A percentile compares a stretch with the other conserved stretches of the same genome.
Conservation (phyloP, 2,329 filamentous ascomycete species). For the Rutstroemia sp. region DNA sequence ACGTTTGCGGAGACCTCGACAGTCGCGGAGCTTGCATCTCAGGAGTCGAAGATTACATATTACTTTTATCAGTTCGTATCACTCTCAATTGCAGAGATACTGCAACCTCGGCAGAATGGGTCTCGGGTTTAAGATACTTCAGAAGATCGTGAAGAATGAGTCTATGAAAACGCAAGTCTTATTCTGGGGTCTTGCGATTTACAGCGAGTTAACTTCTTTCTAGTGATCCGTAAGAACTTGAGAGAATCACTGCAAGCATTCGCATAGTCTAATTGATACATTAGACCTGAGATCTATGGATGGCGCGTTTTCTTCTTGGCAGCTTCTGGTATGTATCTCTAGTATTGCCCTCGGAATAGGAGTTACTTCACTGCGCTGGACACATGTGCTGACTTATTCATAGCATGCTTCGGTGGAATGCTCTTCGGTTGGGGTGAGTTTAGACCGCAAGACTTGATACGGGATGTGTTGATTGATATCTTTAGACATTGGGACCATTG, state of each 20-base stretch:
- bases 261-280: background rate
- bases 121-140: background rate
- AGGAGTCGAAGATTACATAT: too few relatives aligned
- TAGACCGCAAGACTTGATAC: background rate
- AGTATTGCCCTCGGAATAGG: too few relatives aligned
- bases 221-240: slow-evolving; percentile 5
- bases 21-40: too few relatives aligned
- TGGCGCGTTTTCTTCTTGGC: slow-evolving; percentile 60
- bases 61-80: too few relatives aligned
- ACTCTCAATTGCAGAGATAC: too few relatives aligned
- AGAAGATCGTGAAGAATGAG: slow-evolving; percentile 46
- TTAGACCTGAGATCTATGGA: slow-evolving; percentile 30
- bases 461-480: background rate
- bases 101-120: background rate
- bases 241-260: too few relatives aligned
- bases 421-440: slow-evolving; percentile 44
- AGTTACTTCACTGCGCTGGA: too few relatives aligned
- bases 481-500: slow-evolving; percentile 66
- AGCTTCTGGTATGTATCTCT: slow-evolving; percentile 29
- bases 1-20: too few relatives aligned
- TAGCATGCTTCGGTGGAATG: slow-evolving; percentile 60
- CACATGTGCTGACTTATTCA: background rate
- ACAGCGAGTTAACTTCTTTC: background rate
- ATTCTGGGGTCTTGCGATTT: too few relatives aligned
- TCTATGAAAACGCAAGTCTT: slow-evolving; percentile 48